These are phyloP conservation scores for Geotrichum aggregatum DNA, from an alignment of 1,139 yeast genomes.

Conservation along the genomic window DNA sequence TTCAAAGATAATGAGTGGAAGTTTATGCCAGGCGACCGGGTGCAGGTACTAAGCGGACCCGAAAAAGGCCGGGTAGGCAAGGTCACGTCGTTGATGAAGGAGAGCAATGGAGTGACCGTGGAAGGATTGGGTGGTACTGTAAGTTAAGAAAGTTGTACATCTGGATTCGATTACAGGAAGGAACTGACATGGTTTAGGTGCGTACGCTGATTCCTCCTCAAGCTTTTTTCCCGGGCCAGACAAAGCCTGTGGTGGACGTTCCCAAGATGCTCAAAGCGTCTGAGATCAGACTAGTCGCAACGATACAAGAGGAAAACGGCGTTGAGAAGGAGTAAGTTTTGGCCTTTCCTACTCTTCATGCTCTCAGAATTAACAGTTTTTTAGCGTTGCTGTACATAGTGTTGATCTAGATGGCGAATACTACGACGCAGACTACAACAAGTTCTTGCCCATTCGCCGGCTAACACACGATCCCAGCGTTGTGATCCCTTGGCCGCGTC, in stretches of 20 bases:
- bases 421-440: conserved; percentile 70
- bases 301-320: conserved; percentile 61
- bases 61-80: conserved; percentile 70
- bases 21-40: conserved; percentile 60
- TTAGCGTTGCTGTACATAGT: conserved; percentile 72
- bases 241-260: conserved; percentile 57
- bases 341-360: neutral
- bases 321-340: conserved; percentile 35
- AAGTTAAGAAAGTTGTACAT: conserved; percentile 25
- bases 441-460: conserved; percentile 71
- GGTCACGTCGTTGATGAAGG: conserved; percentile 45
- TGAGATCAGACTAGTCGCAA: conserved; percentile 73
- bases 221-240: conserved; percentile 71
- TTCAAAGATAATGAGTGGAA: conserved; percentile 48
- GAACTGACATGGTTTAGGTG: neutral
- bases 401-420: conserved; percentile 60
- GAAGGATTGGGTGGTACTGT: conserved; percentile 56
- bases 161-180: neutral
- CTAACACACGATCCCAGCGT: conserved; percentile 63
- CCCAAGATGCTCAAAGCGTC: conserved; percentile 59
- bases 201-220: conserved; percentile 58
- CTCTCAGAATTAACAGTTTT: too few relatives aligned
- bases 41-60: conserved; percentile 61
- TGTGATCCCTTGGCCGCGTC: conserved; percentile 88
- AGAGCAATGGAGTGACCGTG: conserved; percentile 51